These are phyloP conservation scores for Beauveria medogensis DNA, from an alignment of 2,329 filamentous ascomycete species.

Conservation along the genomic window DNA sequence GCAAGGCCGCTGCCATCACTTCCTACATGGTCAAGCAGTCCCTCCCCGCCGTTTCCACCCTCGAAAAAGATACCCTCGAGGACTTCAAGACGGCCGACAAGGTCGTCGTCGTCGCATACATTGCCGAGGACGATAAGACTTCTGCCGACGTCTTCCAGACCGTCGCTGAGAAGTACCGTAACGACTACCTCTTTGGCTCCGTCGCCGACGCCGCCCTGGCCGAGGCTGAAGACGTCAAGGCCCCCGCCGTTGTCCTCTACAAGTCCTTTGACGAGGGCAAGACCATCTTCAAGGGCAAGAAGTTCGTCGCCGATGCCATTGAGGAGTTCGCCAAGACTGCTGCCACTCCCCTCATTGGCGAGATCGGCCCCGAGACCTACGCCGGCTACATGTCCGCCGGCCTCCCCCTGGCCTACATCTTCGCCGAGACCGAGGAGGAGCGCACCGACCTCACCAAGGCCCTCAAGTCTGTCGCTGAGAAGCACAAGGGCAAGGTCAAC, in stretches of 20 bases:
- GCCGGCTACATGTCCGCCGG: constrained; percentile 87
- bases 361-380: constrained; percentile 96
- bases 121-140: constrained; percentile 70
- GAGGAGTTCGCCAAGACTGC: constrained; percentile 75
- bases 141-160: constrained; percentile 78
- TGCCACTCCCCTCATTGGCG: constrained; percentile 84
- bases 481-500: constrained; percentile 91
- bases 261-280: constrained; percentile 98
- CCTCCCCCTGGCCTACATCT: constrained; percentile 94
- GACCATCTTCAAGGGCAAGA: constrained; percentile 63
- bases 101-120: constrained; percentile 87
- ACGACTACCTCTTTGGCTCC: constrained; percentile 87
- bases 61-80: constrained; percentile 75
- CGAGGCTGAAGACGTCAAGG: constrained; percentile 81
- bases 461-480: constrained; percentile 80
- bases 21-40: constrained; percentile 98
- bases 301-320: constrained; percentile 75
- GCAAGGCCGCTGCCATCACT: constrained; percentile 71
- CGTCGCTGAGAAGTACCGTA: constrained; percentile 68
- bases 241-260: constrained; percentile 86
- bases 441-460: constrained; percentile 67
- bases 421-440: constrained; percentile 86
- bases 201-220: constrained; percentile 77
- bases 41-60: constrained; percentile 78
- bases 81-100: constrained; percentile 98